Evolutionary conservation across 768 basidiomycete species (phyloP).

Genomic region (Mrakia blollopis): DNA sequence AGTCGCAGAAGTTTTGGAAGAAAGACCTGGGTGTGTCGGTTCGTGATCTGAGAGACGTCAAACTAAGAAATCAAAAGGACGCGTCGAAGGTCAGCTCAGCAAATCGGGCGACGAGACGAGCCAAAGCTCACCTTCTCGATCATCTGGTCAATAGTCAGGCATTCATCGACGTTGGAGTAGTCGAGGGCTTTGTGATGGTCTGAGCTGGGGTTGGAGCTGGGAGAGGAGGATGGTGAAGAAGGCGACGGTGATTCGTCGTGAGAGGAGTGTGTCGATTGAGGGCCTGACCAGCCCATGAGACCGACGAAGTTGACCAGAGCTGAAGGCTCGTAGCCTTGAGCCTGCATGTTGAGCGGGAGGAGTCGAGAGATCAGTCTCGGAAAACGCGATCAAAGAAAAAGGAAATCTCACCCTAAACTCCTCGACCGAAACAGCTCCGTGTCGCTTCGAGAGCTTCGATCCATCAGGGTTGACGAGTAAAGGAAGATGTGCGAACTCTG

Average conservation of each 20-base stretch:
- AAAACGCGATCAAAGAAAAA: no score
- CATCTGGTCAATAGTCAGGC: constrained; percentile 54
- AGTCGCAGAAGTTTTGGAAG: constrained; percentile 73
- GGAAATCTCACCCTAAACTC: constrained; percentile 67
- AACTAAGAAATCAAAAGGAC: constrained; percentile 52
- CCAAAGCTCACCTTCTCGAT: constrained; percentile 54
- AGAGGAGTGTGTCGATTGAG: background rate
- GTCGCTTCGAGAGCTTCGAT: constrained; percentile 89
- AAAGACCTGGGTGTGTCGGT: constrained; percentile 77
- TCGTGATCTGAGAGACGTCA: constrained; percentile 68
- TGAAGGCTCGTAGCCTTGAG: constrained; percentile 80
- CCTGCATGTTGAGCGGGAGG: constrained; percentile 48
- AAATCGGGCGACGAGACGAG: background rate
- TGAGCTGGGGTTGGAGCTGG: constrained; percentile 32
- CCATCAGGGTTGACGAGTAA: constrained; percentile 85
- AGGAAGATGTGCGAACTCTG: constrained; percentile 85
- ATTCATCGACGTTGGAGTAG: constrained; percentile 59
- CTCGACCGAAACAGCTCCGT: constrained; percentile 78
- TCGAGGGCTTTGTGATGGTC: constrained; percentile 53
- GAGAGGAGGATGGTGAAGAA: background rate
- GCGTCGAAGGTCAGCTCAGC: background rate
- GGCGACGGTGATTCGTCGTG: background rate
- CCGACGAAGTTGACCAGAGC: constrained; percentile 91
- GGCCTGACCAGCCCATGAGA: constrained; percentile 79
- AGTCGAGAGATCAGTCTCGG: background rate